Evolutionary conservation across 1,139 yeast species (phyloP), one percentile per base, ranked within the genome.

Genomic region (Yamadazyma diospyri): DNA sequence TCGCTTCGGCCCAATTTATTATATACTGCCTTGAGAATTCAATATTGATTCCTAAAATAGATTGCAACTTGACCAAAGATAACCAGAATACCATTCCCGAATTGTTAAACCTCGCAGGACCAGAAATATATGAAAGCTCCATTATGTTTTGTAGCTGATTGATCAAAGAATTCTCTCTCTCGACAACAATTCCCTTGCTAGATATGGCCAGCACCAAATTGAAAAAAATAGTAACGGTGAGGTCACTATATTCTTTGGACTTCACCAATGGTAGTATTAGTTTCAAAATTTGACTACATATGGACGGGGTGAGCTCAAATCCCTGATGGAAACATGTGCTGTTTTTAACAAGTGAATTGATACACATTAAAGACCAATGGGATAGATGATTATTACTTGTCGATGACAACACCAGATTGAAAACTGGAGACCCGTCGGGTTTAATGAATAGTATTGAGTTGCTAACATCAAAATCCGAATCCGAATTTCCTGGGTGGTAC

Each of bases 41-140:
- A 5, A 29, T 6, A 16, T 26, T 29, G 13, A 39, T 12, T 10
- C 46, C 46, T 6, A 41, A 22, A 11, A 32, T 27, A 12, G 41
- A 40, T 30, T 69, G 61, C 5, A 72, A 45, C n/a, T 53, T 53
- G 16, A 63, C 51, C 6, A 74, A 42, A 0, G 64, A 47, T 33
- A 62, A 53, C 88, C 89, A 81, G 38, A 81, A 75, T 12, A 51
- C 46, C 28, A 76, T 57, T 6, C 82, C 61, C 34, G 69, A 73
- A 29, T 69, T 57, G 33, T 65, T 59, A 1, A 79, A 37, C 1
- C 37, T 22, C 2, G 53, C 48, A 1, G 92, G 89, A 0, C 89
- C 89, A 46, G 70, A 72, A 2, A 77, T 59, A 27, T 75, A 80
- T 0, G 84, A 58, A 10, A 74, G 51, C 27, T 78, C 82, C 25